Evolutionary conservation across 2,329 filamentous ascomycete genomes (phyloP).

Genomic region (Cytospora schulzeri): DNA sequence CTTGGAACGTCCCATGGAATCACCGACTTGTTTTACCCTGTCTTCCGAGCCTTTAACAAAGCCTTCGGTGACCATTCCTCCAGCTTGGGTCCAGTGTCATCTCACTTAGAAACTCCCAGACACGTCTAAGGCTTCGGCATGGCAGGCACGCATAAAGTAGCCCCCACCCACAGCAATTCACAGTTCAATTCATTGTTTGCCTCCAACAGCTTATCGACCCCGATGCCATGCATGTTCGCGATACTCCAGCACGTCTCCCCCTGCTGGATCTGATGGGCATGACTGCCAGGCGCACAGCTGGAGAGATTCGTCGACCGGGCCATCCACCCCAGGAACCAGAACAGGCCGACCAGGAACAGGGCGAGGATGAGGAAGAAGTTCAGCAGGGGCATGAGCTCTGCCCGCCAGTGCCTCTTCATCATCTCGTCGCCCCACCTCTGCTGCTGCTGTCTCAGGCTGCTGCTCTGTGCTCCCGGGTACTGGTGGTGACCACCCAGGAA

Average conservation of each 20-base stretch:
- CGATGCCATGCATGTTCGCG: conserved; percentile 45
- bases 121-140: conserved; percentile 15
- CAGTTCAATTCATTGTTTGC: conserved; percentile 52
- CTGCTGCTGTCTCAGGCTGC: background rate
- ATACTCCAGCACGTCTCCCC: conserved; percentile 59
- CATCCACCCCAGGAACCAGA: conserved; percentile 47
- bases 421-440: background rate
- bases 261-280: conserved; percentile 43
- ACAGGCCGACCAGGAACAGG: conserved; percentile 51
- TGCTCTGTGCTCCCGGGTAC: background rate
- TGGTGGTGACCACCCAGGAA: conserved; percentile 14
- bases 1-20: background rate
- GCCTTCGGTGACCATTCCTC: background rate
- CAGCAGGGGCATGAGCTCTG: conserved; percentile 56
- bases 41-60: background rate
- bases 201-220: conserved; percentile 48
- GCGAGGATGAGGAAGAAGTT: conserved; percentile 60
- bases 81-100: background rate
- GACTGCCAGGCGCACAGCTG: conserved; percentile 34
- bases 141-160: conserved; percentile 24
- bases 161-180: conserved; percentile 45
- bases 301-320: conserved; percentile 28
- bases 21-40: background rate
- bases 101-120: background rate
- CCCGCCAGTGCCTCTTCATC: conserved; percentile 50